Evolutionary conservation across 1,139 yeast species (phyloP).

Genomic region (Geotrichum phurueaensis): DNA sequence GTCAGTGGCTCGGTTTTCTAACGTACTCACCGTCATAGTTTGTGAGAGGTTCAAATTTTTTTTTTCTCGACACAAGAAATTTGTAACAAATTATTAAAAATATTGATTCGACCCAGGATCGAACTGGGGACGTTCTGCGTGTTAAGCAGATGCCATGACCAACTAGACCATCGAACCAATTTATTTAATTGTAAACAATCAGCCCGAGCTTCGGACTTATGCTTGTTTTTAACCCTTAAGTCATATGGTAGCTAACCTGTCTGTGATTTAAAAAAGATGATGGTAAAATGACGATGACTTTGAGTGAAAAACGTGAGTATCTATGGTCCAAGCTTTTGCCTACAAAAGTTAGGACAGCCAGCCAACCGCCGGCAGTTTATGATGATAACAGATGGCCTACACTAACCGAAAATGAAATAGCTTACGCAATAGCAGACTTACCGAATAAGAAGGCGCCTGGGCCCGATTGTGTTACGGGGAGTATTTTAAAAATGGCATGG

Average conservation of each 20-base stretch:
- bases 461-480: constrained; percentile 8
- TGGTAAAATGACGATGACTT: neutral
- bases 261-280: neutral
- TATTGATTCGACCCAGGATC: constrained; percentile 97
- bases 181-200: too few species aligned
- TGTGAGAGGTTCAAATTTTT: too few species aligned
- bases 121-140: constrained; percentile 99
- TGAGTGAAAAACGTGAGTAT: neutral
- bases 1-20: too few species aligned
- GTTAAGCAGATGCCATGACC: constrained; percentile 99
- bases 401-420: neutral
- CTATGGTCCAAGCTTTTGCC: neutral
- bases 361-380: neutral
- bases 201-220: too few species aligned
- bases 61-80: too few species aligned
- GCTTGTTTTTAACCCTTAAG: too few species aligned
- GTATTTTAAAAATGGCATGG: constrained; percentile 4
- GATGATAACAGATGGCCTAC: neutral
- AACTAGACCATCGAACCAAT: constrained; percentile 85
- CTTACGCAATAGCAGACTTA: neutral
- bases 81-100: neutral
- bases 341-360: neutral
- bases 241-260: too few species aligned
- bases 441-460: constrained; percentile 11
- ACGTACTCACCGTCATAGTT: too few species aligned